Base-by-base conservation (phyloP, 2,329 filamentous ascomycete species). In the Magnaporthiopsis poae region DNA sequence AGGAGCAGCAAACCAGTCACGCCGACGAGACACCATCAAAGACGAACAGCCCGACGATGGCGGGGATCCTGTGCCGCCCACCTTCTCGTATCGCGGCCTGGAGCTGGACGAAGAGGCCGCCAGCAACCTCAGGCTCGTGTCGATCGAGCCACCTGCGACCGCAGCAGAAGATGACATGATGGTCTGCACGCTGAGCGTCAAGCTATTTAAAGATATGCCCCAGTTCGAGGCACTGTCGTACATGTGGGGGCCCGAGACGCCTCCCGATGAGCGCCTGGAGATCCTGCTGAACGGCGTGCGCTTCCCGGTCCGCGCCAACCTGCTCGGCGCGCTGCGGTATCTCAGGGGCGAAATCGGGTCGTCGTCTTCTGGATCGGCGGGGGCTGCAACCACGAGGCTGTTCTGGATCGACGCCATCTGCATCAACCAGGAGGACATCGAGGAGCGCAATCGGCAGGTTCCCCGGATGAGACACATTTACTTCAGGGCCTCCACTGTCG, bases 211-310 rank as follows among this genome's bases (percentile, higher is more conserved):
- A 1, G 63, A 69, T 5, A 67, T 64, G 27, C 70, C 71, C 11
- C 69, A 66, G 18, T 73, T 70, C 63, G 65, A 72, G 31, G 72
- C 71, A 21, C 64, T 74, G 46, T 74, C 72, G 1, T 75, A 74
- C 65, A 70, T 63, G 5, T 72, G 72, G 70, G 72, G 71, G 0
- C 65, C 67, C 12, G 61, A 68, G 18, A 62, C 56, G 31, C 11
- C 39, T 18, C 62, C 56, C 36, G 65, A 68, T 21, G 59, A 69
- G n/a, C 21, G 21, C 12, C n/a, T 60, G 25, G n/a, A 9, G 8
- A 71, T 73, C 8, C 7, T 66, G 2, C 56, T 74, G 13, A 66
- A 72, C 60, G 70, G 68, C 5, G n/a, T 52, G 3, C 8, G 25
- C 0, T 68, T 71, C 15, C 33, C 31, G 2, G 68, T 70, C 36